Evolutionary conservation across 2,329 filamentous ascomycete species (phyloP).

Genomic region (Shiraia sp.): DNA sequence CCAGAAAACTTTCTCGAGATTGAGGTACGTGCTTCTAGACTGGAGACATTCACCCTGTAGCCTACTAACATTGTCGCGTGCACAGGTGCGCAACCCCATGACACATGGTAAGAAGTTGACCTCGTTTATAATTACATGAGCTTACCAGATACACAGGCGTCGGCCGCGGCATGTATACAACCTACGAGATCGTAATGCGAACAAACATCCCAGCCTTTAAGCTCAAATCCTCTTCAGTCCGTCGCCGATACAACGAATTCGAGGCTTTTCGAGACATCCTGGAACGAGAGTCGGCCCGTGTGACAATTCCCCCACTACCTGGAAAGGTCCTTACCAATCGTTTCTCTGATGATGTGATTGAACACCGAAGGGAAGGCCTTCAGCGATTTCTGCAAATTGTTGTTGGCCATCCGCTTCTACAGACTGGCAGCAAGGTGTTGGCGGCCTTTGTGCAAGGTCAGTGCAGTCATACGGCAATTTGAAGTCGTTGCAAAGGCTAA

Average conservation of each 20-base stretch:
- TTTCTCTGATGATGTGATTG: conserved; percentile 98
- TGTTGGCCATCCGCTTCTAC: conserved; percentile 90
- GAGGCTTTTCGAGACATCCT: conserved; percentile 98
- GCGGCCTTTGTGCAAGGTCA: conserved; percentile 95
- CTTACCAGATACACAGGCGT: conserved; percentile 79
- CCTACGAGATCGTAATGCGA: conserved; percentile 96
- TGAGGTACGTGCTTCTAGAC: conserved; percentile 62
- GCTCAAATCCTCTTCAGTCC: conserved; percentile 79
- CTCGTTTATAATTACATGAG: too few relatives aligned
- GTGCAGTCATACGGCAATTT: conserved; percentile 14
- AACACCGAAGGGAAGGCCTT: conserved; percentile 85
- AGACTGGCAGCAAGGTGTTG: conserved; percentile 96
- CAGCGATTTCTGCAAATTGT: conserved; percentile 98
- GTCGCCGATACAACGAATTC: conserved; percentile 95
- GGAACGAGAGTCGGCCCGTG: conserved; percentile 89
- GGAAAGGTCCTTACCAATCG: conserved; percentile 98
- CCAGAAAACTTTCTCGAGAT: conserved; percentile 99
- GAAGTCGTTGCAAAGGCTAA: conserved; percentile 12
- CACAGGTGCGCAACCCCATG: conserved; percentile 80
- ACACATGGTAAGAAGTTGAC: conserved; percentile 33
- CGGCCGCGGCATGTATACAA: conserved; percentile 95
- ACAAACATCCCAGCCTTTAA: conserved; percentile 99
- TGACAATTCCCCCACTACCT: conserved; percentile 92
- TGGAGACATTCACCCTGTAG: conserved; percentile 11
- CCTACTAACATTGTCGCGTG: conserved; percentile 28